Base-by-base conservation (phyloP, 2,329 filamentous ascomycete genomes). In the Alternaria arbusti region DNA sequence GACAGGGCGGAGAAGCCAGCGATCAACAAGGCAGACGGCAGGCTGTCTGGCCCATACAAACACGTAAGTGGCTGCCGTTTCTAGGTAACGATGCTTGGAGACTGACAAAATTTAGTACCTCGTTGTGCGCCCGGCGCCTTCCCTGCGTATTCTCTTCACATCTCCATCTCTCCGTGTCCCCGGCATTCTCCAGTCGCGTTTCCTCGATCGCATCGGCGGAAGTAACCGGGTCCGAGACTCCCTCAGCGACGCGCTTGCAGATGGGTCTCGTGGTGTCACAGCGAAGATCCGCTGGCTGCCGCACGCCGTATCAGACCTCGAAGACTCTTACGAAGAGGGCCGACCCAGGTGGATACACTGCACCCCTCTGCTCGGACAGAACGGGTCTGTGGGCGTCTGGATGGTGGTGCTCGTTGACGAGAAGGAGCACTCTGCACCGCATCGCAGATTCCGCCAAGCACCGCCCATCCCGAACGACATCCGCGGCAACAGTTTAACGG, bases 331-430 rank as follows among this genome's bases (percentile, higher is more conserved):
- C 17, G 85, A 83, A 43, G 83, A 87, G 55, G 91, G 90, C 0
- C 85, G 90, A 17, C 85, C 86, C 52, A 85, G 90, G 46, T 94
- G 91, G 91, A 90, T 94, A 44, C 91, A 94, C 76, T 91, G 90
- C 73, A 94, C 91, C 22, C 91, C 91, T 3, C 80, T 94, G 4
- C 79, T 91, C 4, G 90, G 90, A 3, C 84, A 85, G 45, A 89
- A 89, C 66, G 89, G 89, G 2, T 82, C 86, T 4, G 87, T 94
- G 0, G 91, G 91, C 15, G 90, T 93, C 0, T 94, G 91, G 91
- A 91, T 94, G 89, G 84, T 93, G 6, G 85, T 93, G 1, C 84
- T 94, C 13, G 87, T 92, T 4, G 90, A 93, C 65, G 89, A 78
- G 57, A 76, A 79, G n/a, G 77, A 77, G 20, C 56, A 67, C 13